Percentiles rank a stretch among this genome's conserved stretches.
Evolutionary conservation across 768 basidiomycete species (phyloP).

Genomic region (Termitomyces sp.): DNA sequence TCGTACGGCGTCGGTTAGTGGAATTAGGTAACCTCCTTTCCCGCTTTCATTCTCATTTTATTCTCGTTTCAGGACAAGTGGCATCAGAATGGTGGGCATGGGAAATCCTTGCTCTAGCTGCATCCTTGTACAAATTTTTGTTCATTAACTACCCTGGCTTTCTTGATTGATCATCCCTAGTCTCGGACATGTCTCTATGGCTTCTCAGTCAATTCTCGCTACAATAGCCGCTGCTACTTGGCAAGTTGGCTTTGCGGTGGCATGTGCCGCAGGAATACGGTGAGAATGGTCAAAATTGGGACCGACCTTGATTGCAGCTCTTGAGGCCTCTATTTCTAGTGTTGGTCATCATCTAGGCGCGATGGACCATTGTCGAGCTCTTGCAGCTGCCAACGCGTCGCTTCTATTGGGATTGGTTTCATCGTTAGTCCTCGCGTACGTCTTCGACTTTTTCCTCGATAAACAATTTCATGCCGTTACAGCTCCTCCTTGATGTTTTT

Average conservation of each 20-base stretch:
- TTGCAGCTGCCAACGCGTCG: not conserved
- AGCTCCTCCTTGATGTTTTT: not conserved
- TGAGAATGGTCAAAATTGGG: conserved; percentile 23
- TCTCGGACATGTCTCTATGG: conserved; percentile 72
- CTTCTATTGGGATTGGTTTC: not conserved
- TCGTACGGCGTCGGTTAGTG: conserved; percentile 65
- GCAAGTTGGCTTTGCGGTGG: conserved; percentile 76
- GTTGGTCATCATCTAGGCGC: conserved; percentile 10
- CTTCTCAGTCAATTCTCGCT: conserved; percentile 81
- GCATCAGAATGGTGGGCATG: conserved; percentile 51
- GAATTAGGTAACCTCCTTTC: not conserved
- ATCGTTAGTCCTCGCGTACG: not conserved
- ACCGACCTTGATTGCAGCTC: not conserved
- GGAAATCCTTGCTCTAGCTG: conserved; percentile 7
- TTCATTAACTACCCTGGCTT: not conserved
- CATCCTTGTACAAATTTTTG: conserved; percentile 29
- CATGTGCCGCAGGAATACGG: conserved; percentile 81
- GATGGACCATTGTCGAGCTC: conserved; percentile 1
- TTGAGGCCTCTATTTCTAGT: not conserved
- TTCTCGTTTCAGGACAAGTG: conserved; percentile 46
- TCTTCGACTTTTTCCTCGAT: not conserved
- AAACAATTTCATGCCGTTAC: not conserved
- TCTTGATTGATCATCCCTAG: conserved; percentile 24
- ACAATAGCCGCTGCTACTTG: conserved; percentile 70
- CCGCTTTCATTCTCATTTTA: not conserved